Evolutionary conservation across 2,329 filamentous ascomycete genomes (phyloP).

Genomic region (Sclerotinia borealis): DNA sequence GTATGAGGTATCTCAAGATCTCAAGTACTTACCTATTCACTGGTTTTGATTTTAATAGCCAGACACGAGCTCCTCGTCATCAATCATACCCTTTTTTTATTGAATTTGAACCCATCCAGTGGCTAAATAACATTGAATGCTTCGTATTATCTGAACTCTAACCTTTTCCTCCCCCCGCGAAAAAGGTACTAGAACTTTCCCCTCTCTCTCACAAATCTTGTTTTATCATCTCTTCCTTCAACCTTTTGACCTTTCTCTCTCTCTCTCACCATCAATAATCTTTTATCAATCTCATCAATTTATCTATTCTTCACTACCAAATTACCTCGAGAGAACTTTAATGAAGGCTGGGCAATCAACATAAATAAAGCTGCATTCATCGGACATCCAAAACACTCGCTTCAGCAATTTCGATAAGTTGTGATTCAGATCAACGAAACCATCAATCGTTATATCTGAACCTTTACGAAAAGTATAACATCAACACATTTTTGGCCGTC

Average conservation of each 20-base stretch:
- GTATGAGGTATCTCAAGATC: background rate
- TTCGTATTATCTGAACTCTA: background rate
- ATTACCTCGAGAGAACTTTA: background rate
- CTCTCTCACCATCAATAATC: background rate
- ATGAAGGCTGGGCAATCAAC: background rate
- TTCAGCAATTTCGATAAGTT: background rate
- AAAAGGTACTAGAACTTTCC: background rate
- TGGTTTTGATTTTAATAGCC: background rate
- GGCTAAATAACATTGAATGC: background rate
- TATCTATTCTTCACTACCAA: background rate
- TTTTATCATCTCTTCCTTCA: background rate
- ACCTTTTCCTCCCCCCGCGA: background rate
- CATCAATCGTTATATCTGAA: background rate
- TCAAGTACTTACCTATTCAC: too few relatives aligned
- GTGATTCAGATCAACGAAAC: conserved; percentile 5
- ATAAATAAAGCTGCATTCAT: background rate
- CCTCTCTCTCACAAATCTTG: background rate
- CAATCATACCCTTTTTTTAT: background rate
- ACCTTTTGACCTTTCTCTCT: background rate
- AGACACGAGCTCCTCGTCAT: background rate
- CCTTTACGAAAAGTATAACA: background rate
- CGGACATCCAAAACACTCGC: background rate
- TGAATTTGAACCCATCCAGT: background rate
- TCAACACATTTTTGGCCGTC: background rate
- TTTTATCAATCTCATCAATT: background rate